These are phyloP conservation scores for Dispira parvispora DNA, from an alignment of 192 early-diverging fungal species.

Conservation along the genomic window DNA sequence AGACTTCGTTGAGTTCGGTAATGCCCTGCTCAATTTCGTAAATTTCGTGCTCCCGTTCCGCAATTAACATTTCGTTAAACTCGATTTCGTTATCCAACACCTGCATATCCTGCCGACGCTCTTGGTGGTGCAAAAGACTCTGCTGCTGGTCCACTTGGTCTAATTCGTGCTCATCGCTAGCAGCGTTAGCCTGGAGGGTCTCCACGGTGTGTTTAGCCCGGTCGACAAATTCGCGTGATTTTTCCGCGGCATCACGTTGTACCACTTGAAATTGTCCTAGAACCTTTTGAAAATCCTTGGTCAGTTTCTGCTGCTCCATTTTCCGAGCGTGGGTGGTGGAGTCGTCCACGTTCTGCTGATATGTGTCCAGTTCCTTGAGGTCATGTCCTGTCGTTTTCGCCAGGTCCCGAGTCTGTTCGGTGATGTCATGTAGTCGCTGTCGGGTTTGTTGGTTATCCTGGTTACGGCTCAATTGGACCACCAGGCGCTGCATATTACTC, in stretches of 20 bases:
- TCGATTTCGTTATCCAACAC: conserved; percentile 82
- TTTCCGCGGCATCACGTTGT: conserved; percentile 65
- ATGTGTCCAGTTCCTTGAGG: conserved; percentile 54
- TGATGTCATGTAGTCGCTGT: conserved; percentile 54
- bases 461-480: conserved; percentile 53
- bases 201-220: conserved; percentile 37
- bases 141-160: conserved; percentile 19
- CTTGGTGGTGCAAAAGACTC: background rate
- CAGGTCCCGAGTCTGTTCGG: conserved; percentile 63
- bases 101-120: conserved; percentile 23
- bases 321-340: conserved; percentile 45
- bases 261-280: conserved; percentile 76
- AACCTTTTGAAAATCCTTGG: conserved; percentile 88
- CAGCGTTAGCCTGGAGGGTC: conserved; percentile 5
- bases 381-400: conserved; percentile 61
- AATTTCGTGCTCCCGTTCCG: conserved; percentile 86
- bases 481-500: conserved; percentile 61
- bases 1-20: conserved; percentile 90
- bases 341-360: conserved; percentile 19
- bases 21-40: conserved; percentile 86
- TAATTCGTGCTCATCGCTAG: conserved; percentile 13
- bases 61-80: conserved; percentile 86
- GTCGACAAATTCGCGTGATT: conserved; percentile 70
- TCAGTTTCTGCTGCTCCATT: conserved; percentile 82
- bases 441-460: conserved; percentile 66